Percentiles rank a stretch among this genome's conserved stretches.
Conservation (phyloP, 148 eudicot species). For the Hydrangea macrophylla region DNA sequence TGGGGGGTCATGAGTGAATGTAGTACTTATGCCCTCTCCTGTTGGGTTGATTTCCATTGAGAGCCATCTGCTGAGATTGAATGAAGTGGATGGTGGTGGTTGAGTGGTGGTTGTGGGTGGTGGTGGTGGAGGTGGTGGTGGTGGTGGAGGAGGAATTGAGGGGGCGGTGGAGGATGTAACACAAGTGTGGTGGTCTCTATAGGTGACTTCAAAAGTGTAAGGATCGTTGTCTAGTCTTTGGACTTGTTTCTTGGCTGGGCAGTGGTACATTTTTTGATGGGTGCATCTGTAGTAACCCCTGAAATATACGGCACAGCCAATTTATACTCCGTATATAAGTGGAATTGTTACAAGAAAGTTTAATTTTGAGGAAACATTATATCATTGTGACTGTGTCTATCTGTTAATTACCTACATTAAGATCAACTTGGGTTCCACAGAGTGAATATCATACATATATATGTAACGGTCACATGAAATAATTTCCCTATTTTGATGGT, state of each 20-base stretch:
- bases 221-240: conserved; percentile 73
- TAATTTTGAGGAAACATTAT: too few relatives aligned
- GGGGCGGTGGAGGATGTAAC: conserved; percentile 72
- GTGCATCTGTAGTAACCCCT: conserved; percentile 91
- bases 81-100: background rate
- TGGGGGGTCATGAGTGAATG: conserved; percentile 1
- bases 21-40: conserved; percentile 12
- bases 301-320: too few relatives aligned
- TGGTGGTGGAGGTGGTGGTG: background rate
- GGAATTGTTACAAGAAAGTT: too few relatives aligned
- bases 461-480: too few relatives aligned
- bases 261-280: conserved; percentile 62
- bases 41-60: conserved; percentile 25
- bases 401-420: too few relatives aligned
- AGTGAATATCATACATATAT: too few relatives aligned
- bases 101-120: background rate
- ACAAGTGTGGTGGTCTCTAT: conserved; percentile 71
- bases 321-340: too few relatives aligned
- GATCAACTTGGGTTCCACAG: too few relatives aligned
- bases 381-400: too few relatives aligned
- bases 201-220: conserved; percentile 50
- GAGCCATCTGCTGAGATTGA: conserved; percentile 6
- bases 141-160: conserved; percentile 18
- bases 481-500: too few relatives aligned
- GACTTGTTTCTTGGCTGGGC: conserved; percentile 86